phyloP scores from a whole-genome alignment of 139 green algal genomes.

The Mesotaenium endlicherianum region DNA sequence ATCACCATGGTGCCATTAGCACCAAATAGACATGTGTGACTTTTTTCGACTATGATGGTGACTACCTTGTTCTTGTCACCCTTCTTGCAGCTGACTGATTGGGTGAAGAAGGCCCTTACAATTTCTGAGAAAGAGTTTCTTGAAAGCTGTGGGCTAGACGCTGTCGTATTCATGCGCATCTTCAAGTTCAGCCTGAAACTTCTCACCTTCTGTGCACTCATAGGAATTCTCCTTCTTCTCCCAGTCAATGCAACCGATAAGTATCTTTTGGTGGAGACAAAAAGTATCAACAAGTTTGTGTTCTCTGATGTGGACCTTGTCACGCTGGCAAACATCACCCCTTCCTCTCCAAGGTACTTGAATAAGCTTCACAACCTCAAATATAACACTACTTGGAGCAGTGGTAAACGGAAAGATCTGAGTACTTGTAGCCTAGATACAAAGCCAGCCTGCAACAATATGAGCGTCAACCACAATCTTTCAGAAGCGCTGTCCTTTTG shows the following conservation, averaged over 20 bases:
- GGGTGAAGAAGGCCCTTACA: not conserved
- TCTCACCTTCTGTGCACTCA: not conserved
- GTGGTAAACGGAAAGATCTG: too few relatives aligned
- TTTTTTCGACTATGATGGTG: too few relatives aligned
- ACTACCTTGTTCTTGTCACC: too few relatives aligned
- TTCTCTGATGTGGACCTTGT: not conserved
- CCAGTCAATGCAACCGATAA: not conserved
- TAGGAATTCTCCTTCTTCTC: not conserved
- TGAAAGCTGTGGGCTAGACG: not conserved
- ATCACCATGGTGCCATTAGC: too few relatives aligned
- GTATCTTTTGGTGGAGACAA: not conserved
- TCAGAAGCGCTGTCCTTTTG: too few relatives aligned
- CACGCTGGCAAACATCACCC: not conserved
- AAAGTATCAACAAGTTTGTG: not conserved
- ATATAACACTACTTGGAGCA: too few relatives aligned
- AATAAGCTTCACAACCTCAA: too few relatives aligned
- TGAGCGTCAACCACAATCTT: too few relatives aligned
- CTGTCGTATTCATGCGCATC: not conserved
- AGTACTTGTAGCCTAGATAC: too few relatives aligned
- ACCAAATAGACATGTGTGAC: too few relatives aligned
- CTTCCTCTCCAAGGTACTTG: too few relatives aligned
- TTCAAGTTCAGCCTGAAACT: not conserved
- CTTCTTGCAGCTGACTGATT: not conserved
- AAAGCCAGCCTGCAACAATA: too few relatives aligned
- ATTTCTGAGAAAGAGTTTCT: not conserved